Conservation (phyloP, 495 filamentous ascomycete species). For the Aspergillus sclerotioniger region DNA sequence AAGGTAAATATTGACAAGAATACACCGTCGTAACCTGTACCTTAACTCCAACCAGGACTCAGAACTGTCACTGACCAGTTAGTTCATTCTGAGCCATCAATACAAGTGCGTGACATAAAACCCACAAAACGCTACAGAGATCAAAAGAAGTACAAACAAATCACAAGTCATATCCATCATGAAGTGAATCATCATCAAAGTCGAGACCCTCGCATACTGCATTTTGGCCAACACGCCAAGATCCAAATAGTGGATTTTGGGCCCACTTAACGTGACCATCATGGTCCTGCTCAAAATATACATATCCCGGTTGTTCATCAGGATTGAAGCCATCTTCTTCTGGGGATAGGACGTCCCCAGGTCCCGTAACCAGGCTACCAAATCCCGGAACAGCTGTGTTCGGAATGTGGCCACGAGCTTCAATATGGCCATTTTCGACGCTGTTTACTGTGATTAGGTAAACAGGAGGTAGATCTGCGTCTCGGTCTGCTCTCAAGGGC, state of each 20-base stretch:
- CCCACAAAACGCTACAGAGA: neutral
- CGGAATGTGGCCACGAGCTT: slow-evolving; percentile 44
- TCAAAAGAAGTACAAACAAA: slow-evolving; percentile 2
- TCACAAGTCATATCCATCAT: slow-evolving; percentile 17
- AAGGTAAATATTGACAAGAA: neutral
- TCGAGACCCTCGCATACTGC: slow-evolving; percentile 41
- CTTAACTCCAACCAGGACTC: neutral
- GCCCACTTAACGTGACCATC: slow-evolving; percentile 36
- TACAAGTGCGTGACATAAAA: neutral
- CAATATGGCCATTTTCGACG: slow-evolving; percentile 32
- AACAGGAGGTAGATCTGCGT: slow-evolving; percentile 34
- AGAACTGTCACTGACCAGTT: neutral
- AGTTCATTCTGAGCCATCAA: neutral
- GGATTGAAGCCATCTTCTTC: slow-evolving; percentile 11
- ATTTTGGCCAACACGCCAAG: slow-evolving; percentile 38
- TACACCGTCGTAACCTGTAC: neutral
- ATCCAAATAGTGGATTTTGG: slow-evolving; percentile 37
- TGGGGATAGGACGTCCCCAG: slow-evolving; percentile 13
- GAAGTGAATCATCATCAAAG: slow-evolving; percentile 29
- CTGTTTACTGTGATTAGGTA: slow-evolving; percentile 48
- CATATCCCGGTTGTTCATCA: slow-evolving; percentile 37
- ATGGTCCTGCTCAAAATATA: slow-evolving; percentile 43
- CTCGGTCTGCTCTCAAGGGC: slow-evolving; percentile 38
- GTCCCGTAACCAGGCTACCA: slow-evolving; percentile 32
- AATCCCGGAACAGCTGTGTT: slow-evolving; percentile 39